These are phyloP conservation scores for Blastobotrys persicus DNA, from an alignment of 1,139 yeast genomes.

Conservation along the genomic window DNA sequence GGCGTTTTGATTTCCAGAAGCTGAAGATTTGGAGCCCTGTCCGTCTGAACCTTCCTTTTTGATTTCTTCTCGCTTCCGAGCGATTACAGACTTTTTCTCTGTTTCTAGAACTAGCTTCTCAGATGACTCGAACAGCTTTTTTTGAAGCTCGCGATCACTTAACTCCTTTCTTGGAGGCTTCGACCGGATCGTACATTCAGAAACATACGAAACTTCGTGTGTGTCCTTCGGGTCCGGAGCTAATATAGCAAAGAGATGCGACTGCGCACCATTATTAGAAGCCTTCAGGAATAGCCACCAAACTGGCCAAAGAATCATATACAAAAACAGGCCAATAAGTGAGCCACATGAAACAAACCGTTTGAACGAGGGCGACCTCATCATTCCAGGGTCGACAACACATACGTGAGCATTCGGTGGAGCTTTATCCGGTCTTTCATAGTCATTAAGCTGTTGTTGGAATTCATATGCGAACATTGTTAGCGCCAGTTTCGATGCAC, in stretches of 20 bases:
- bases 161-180: constrained; percentile 62
- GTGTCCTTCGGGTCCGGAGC: constrained; percentile 64
- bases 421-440: constrained; percentile 62
- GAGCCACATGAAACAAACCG: constrained; percentile 77
- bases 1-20: not conserved
- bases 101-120: constrained; percentile 52
- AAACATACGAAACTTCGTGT: constrained; percentile 66
- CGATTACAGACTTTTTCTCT: constrained; percentile 68
- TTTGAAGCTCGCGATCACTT: constrained; percentile 59
- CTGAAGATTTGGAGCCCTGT: not conserved
- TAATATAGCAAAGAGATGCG: constrained; percentile 64
- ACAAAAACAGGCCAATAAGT: constrained; percentile 62
- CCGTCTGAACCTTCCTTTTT: not conserved
- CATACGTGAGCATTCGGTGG: constrained; percentile 69
- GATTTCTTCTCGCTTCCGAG: constrained; percentile 27
- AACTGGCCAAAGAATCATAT: constrained; percentile 70
- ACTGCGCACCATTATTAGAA: constrained; percentile 75
- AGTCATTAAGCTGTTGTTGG: constrained; percentile 59
- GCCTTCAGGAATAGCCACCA: constrained; percentile 80
- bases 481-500: constrained; percentile 75
- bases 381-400: constrained; percentile 85
- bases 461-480: constrained; percentile 71
- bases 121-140: constrained; percentile 60
- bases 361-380: constrained; percentile 83
- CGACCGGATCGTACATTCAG: constrained; percentile 62